phyloP scores from a whole-genome alignment of 805 yeast genomes.

The Suhomyces pyralidae region DNA sequence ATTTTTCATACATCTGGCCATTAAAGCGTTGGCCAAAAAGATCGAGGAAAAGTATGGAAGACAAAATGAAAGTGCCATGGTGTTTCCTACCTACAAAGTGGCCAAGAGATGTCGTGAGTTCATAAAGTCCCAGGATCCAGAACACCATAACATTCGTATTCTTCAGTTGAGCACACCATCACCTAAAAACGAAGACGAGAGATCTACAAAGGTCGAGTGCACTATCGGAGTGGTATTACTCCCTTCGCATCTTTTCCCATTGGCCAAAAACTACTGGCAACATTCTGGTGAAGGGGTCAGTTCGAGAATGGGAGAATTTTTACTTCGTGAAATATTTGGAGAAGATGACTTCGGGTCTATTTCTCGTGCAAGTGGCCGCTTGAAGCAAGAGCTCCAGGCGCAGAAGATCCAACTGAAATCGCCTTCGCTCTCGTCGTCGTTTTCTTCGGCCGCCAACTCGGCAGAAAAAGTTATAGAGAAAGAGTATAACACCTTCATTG shows the following conservation, averaged over 20 bases:
- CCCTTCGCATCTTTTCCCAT: conserved; percentile 51
- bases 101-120: conserved; percentile 87
- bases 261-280: conserved; percentile 92
- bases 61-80: conserved; percentile 68
- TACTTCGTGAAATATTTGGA: conserved; percentile 54
- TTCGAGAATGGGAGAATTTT: conserved; percentile 84
- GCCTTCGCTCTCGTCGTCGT: conserved; percentile 30
- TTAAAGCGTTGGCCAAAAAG: conserved; percentile 52
- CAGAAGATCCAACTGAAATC: conserved; percentile 29
- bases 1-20: conserved; percentile 64
- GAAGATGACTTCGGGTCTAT: conserved; percentile 6
- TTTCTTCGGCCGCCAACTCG: conserved; percentile 8
- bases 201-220: conserved; percentile 58
- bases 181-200: conserved; percentile 59
- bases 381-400: conserved; percentile 36
- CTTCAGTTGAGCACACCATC: conserved; percentile 70
- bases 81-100: conserved; percentile 72
- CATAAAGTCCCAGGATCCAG: conserved; percentile 42
- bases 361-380: not conserved
- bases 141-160: conserved; percentile 47
- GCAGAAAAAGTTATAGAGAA: conserved; percentile 32
- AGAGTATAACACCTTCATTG: conserved; percentile 68
- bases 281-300: conserved; percentile 97
- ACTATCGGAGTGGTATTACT: conserved; percentile 78
- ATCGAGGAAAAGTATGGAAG: conserved; percentile 73